Base-by-base conservation (phyloP, 2,329 filamentous ascomycete genomes). In the Aspergillus niger region DNA sequence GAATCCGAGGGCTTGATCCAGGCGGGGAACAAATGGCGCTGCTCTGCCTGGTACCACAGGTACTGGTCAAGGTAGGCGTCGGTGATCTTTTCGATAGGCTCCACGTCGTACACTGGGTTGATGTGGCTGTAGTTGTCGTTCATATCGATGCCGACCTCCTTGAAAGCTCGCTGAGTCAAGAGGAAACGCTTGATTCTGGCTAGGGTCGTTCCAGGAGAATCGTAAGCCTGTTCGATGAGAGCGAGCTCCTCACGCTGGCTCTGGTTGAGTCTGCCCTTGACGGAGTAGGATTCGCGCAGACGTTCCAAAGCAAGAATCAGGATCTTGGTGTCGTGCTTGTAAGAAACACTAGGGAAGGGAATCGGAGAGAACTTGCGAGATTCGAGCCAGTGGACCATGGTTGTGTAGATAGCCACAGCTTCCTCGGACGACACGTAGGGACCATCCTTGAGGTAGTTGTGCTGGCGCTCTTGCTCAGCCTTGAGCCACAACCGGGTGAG, bases 1-100 rank as follows among this genome's bases (percentile, higher is more conserved):
- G 94, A 97, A 74, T 99, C 95, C 0, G 95, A 98, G 7, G 95
- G 95, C 81, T 99, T 99, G 80, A 99, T 97, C 95, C 95, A 99
- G 17, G 92, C 91, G 2, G 95, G 95, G 83, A 99, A 99, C 48
- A 99, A 83, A 75, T 98, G 93, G 56, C 95, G 89, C 77, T 98
- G 94, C 71, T 99, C 95, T 44, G 96, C 95, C 77, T 99, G 95
- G 73, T 99, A 99, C 95, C 96, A 99, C 8, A 99, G 84, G 71
- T 99, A 99, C 73, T 99, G 96, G 71, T 99, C 95, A 52, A 99
- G 86, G 70, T 99, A 99, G 2, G 95, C 96, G 78, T 99, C 95
- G 41, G 94, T 99, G 69, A 99, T 99, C 82, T 99, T 99, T 82
- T 99, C 95, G 61, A 99, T 97, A 0, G 95, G 95, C 78, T 99